Evolutionary conservation across 1,284 basidiomycete genomes (phyloP).

Genomic region (Earliella scabrosa): DNA sequence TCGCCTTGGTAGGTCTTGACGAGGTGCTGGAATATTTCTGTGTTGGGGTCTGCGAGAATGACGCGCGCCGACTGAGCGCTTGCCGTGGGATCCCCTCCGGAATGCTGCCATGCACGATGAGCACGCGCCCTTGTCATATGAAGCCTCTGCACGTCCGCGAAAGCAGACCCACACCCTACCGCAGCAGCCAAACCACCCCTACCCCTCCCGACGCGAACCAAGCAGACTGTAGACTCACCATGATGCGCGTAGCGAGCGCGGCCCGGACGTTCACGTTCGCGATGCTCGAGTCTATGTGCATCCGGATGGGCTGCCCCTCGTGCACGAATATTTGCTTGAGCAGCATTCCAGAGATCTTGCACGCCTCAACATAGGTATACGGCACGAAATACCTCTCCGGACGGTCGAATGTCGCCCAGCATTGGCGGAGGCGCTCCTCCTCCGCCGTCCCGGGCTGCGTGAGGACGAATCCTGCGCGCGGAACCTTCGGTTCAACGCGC

Average conservation of each 20-base stretch:
- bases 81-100: slow-evolving; percentile 73
- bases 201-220: background rate
- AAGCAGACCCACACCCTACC: background rate
- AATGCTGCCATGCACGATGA: slow-evolving; percentile 53
- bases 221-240: slow-evolving; percentile 48
- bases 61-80: slow-evolving; percentile 69
- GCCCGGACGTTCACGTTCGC: slow-evolving; percentile 72
- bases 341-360: slow-evolving; percentile 70
- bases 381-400: slow-evolving; percentile 79
- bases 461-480: slow-evolving; percentile 72
- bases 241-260: slow-evolving; percentile 65
- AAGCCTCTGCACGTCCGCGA: background rate
- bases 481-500: slow-evolving; percentile 75
- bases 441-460: slow-evolving; percentile 69
- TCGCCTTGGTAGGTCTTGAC: slow-evolving; percentile 70
- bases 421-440: slow-evolving; percentile 69
- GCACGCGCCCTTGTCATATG: background rate
- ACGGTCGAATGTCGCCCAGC: slow-evolving; percentile 67
- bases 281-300: slow-evolving; percentile 79
- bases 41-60: slow-evolving; percentile 77
- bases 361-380: slow-evolving; percentile 77
- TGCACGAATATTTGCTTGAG: slow-evolving; percentile 77
- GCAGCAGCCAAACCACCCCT: background rate
- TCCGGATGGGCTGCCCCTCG: slow-evolving; percentile 61
- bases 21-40: slow-evolving; percentile 70